Conservation (phyloP, 805 yeast genomes). For the Torulaspora gathmanii region DNA sequence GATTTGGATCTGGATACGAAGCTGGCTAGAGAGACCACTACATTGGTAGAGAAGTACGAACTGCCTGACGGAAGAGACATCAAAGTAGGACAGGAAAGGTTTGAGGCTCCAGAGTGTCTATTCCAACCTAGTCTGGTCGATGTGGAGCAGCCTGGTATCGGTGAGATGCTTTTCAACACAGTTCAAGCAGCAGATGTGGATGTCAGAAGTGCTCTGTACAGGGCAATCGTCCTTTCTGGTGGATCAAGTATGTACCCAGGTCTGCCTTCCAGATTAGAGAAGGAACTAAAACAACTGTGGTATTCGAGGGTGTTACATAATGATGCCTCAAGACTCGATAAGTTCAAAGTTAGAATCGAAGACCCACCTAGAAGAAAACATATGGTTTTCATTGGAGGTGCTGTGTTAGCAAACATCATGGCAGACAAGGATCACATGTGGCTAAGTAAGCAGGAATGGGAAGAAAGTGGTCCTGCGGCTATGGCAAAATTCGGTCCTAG, state of each 20-base stretch:
- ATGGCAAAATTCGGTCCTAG: slow-evolving; percentile 90
- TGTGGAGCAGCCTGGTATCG: slow-evolving; percentile 95
- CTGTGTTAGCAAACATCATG: slow-evolving; percentile 96
- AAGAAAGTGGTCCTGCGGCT: slow-evolving; percentile 86
- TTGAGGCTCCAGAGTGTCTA: slow-evolving; percentile 64
- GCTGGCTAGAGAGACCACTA: slow-evolving; percentile 90
- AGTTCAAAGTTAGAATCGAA: slow-evolving; percentile 93
- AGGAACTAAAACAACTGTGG: slow-evolving; percentile 96
- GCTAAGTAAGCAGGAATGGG: slow-evolving; percentile 95
- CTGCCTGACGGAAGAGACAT: slow-evolving; percentile 95
- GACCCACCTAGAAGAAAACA: slow-evolving; percentile 99
- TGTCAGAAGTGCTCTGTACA: slow-evolving; percentile 79
- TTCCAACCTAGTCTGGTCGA: slow-evolving; percentile 95
- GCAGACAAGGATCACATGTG: slow-evolving; percentile 98
- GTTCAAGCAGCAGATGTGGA: slow-evolving; percentile 95
- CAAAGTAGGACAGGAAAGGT: slow-evolving; percentile 91
- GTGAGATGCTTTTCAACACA: slow-evolving; percentile 86
- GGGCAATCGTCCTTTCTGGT: slow-evolving; percentile 91
- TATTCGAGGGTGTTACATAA: slow-evolving; percentile 80
- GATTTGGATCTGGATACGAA: slow-evolving; percentile 86
- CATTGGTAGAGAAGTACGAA: slow-evolving; percentile 84
- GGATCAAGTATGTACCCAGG: slow-evolving; percentile 99
- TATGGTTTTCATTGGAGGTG: slow-evolving; percentile 98
- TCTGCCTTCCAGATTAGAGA: slow-evolving; percentile 89
- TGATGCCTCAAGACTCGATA: slow-evolving; percentile 79